Evolutionary conservation across 2,329 filamentous ascomycete genomes (phyloP).

Genomic region (Ceratocystis ficicola): DNA sequence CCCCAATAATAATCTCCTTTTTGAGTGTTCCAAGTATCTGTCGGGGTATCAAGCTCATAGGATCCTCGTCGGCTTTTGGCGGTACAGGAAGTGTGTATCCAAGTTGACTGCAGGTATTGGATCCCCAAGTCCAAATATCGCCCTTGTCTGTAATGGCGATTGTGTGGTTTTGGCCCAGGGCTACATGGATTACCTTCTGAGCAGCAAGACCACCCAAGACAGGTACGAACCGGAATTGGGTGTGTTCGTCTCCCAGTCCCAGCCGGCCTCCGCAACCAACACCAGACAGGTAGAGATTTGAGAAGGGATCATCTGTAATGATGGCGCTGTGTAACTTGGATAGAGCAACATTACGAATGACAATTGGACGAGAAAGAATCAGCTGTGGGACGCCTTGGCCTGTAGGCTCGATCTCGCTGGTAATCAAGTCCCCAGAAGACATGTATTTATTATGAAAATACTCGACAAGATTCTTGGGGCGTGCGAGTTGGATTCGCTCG

Average conservation of each 20-base stretch:
- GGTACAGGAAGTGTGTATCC: conserved; percentile 66
- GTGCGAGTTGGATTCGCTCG: conserved; percentile 63
- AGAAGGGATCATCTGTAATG: conserved; percentile 72
- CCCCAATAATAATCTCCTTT: conserved; percentile 66
- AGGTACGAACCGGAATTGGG: conserved; percentile 72
- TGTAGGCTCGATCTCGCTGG: conserved; percentile 23
- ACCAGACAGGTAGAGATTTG: conserved; percentile 86
- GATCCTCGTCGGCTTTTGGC: conserved; percentile 61
- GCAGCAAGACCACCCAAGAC: conserved; percentile 65
- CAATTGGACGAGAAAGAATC: conserved; percentile 57
- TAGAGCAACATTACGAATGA: conserved; percentile 71
- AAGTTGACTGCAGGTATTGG: conserved; percentile 72
- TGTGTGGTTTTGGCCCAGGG: conserved; percentile 82
- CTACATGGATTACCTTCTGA: conserved; percentile 63
- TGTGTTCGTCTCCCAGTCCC: conserved; percentile 80
- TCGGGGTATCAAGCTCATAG: conserved; percentile 66
- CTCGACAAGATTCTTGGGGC: conserved; percentile 64
- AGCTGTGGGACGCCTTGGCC: conserved; percentile 54
- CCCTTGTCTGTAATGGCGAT: conserved; percentile 74
- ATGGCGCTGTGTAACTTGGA: conserved; percentile 88
- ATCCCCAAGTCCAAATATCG: conserved; percentile 92
- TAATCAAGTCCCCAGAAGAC: not conserved
- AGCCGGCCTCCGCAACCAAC: conserved; percentile 83
- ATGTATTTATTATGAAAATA: conserved; percentile 58
- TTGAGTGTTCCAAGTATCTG: conserved; percentile 90